phyloP scores from a whole-genome alignment of 2,329 filamentous ascomycete genomes.

The Beauveria varroae region DNA sequence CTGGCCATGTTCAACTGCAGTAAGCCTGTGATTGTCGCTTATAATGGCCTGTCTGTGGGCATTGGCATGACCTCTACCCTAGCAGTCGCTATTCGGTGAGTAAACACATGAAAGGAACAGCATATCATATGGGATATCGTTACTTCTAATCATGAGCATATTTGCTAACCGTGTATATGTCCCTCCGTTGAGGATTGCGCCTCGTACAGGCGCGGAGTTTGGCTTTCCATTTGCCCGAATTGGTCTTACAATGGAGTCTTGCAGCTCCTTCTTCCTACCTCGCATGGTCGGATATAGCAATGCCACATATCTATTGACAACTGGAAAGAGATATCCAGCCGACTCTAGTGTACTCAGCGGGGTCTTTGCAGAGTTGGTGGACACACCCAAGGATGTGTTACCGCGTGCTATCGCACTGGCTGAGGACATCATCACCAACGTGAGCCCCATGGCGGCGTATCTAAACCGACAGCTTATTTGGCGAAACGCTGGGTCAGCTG shows the following conservation, averaged over 20 bases:
- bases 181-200: neutral
- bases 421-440: conserved; percentile 8
- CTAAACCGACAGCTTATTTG: conserved; percentile 13
- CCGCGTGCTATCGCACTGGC: conserved; percentile 9
- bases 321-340: conserved; percentile 10
- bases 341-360: neutral
- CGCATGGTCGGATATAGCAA: conserved; percentile 13
- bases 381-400: conserved; percentile 8
- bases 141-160: too few species aligned
- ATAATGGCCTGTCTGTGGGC: conserved; percentile 14
- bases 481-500: conserved; percentile 6
- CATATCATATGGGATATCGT: too few species aligned
- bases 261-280: conserved; percentile 14
- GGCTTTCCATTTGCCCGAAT: conserved; percentile 14
- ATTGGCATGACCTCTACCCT: conserved; percentile 15
- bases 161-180: too few species aligned
- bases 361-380: conserved; percentile 9
- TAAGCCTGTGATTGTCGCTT: conserved; percentile 15
- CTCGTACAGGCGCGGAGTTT: conserved; percentile 9
- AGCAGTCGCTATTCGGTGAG: conserved; percentile 11
- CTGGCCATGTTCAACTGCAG: conserved; percentile 14
- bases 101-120: neutral
- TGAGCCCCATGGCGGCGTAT: conserved; percentile 5
- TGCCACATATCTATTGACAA: conserved; percentile 13
- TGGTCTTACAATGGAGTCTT: conserved; percentile 14